A percentile compares a stretch with the other conserved stretches of the same genome.
Conservation (phyloP, 2,329 filamentous ascomycete species). For the Parafenestella ontariensis region DNA sequence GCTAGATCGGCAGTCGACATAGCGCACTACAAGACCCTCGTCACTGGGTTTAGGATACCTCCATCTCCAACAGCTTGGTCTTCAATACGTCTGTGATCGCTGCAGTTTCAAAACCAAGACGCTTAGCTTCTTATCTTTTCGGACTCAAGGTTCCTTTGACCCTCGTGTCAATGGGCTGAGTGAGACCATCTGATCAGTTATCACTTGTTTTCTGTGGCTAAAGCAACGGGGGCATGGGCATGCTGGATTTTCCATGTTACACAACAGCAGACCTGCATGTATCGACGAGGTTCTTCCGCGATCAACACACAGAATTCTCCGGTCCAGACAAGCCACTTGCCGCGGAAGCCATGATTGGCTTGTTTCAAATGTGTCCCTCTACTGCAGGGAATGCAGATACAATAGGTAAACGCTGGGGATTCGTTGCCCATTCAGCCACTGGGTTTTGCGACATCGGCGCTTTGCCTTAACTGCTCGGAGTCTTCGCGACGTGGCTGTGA, state of each 20-base stretch:
- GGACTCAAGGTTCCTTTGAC: neutral
- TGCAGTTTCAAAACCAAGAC: constrained; percentile 1
- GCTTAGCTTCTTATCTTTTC: neutral
- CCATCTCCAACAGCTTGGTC: neutral
- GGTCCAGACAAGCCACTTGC: constrained; percentile 22
- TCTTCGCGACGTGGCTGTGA: constrained; percentile 1
- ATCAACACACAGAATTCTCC: constrained; percentile 25
- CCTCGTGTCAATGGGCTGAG: neutral
- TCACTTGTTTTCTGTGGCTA: constrained; percentile 22
- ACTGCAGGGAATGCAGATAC: constrained; percentile 6
- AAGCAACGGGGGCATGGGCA: constrained; percentile 10
- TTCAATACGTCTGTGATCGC: neutral
- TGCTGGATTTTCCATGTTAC: constrained; percentile 18
- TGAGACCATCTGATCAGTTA: constrained; percentile 8
- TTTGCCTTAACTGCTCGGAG: constrained; percentile 3
- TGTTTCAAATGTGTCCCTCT: constrained; percentile 1
- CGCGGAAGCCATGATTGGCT: constrained; percentile 18
- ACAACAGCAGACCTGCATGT: constrained; percentile 22
- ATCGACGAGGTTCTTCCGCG: constrained; percentile 22
- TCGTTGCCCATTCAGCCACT: neutral
- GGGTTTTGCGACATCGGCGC: neutral
- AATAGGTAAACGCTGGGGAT: neutral
- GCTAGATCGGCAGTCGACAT: neutral
- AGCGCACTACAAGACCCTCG: constrained; percentile 2
- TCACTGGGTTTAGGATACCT: constrained; percentile 1